Conservation (phyloP, 805 yeast genomes). For the Saccharomycopsis schoenii region DNA sequence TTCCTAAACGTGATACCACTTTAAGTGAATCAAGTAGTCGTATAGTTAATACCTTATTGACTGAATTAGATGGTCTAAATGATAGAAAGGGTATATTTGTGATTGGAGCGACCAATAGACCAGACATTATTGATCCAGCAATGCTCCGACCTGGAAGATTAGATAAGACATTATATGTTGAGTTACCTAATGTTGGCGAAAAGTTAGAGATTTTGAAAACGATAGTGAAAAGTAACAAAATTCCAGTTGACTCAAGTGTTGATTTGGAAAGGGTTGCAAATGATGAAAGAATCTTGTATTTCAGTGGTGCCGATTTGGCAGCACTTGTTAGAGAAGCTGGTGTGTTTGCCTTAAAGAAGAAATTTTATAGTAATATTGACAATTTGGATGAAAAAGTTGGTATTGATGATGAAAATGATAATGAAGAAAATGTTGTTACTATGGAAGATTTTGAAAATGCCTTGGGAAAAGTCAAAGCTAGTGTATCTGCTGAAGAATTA, state of each 20-base stretch:
- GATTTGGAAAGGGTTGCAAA: slow-evolving; percentile 53
- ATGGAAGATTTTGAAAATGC: slow-evolving; percentile 62
- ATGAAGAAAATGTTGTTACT: slow-evolving; percentile 43
- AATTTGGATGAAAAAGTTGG: slow-evolving; percentile 38
- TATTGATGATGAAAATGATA: slow-evolving; percentile 22
- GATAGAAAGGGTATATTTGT: slow-evolving; percentile 91
- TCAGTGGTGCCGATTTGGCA: slow-evolving; percentile 93
- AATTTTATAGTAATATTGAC: slow-evolving; percentile 45
- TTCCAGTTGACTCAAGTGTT: slow-evolving; percentile 62
- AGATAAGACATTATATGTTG: slow-evolving; percentile 87
- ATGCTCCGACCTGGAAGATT: slow-evolving; percentile 95
- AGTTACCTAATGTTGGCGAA: slow-evolving; percentile 72
- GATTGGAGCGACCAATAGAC: slow-evolving; percentile 93
- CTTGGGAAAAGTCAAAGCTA: slow-evolving; percentile 68
- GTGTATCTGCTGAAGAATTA: slow-evolving; percentile 83
- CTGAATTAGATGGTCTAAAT: slow-evolving; percentile 90
- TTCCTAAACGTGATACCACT: slow-evolving; percentile 85
- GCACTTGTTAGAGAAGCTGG: slow-evolving; percentile 93
- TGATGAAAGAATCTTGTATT: slow-evolving; percentile 77
- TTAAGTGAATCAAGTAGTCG: slow-evolving; percentile 84
- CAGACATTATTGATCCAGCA: slow-evolving; percentile 97
- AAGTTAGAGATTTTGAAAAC: slow-evolving; percentile 76
- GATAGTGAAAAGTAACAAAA: slow-evolving; percentile 55
- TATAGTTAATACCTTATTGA: slow-evolving; percentile 87
- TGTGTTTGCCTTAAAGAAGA: slow-evolving; percentile 71